These are phyloP conservation scores for Suillus luteus DNA, from an alignment of 768 basidiomycete species.

Conservation along the genomic window DNA sequence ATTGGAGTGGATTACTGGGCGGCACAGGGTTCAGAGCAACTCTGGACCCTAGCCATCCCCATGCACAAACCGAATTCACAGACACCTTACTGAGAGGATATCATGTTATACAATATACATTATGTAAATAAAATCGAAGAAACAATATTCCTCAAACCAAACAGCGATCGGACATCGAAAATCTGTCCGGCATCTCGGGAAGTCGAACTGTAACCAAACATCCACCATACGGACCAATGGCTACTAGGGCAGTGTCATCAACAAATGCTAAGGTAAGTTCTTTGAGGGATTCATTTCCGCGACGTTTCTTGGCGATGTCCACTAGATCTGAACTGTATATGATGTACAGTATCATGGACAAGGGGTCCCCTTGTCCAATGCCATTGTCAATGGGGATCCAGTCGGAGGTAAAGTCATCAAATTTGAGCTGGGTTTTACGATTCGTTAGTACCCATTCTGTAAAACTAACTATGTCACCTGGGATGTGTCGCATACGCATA, in stretches of 20 bases:
- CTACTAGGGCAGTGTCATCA: background rate
- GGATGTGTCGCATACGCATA: background rate
- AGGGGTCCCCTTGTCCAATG: background rate
- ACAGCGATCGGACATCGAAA: background rate
- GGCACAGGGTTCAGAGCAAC: too few species aligned
- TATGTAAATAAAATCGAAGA: too few species aligned
- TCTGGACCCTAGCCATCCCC: too few species aligned
- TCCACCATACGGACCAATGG: background rate
- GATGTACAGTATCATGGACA: background rate
- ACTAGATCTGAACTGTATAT: background rate
- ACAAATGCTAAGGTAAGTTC: background rate
- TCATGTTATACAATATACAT: too few species aligned
- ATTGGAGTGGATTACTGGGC: too few species aligned
- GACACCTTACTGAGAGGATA: too few species aligned
- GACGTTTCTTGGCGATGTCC: rapidly evolving
- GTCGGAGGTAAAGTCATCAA: background rate
- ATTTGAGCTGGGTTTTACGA: background rate
- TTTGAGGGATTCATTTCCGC: rapidly evolving
- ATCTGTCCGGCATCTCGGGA: background rate
- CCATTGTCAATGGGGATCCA: background rate
- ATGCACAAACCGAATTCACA: too few species aligned
- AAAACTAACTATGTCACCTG: background rate
- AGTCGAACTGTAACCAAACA: too few species aligned
- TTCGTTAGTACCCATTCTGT: background rate
- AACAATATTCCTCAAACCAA: background rate